A percentile compares a stretch with the other conserved stretches of the same genome.
Conservation (phyloP, 2,329 filamentous ascomycete species). For the Monascus ruber region DNA sequence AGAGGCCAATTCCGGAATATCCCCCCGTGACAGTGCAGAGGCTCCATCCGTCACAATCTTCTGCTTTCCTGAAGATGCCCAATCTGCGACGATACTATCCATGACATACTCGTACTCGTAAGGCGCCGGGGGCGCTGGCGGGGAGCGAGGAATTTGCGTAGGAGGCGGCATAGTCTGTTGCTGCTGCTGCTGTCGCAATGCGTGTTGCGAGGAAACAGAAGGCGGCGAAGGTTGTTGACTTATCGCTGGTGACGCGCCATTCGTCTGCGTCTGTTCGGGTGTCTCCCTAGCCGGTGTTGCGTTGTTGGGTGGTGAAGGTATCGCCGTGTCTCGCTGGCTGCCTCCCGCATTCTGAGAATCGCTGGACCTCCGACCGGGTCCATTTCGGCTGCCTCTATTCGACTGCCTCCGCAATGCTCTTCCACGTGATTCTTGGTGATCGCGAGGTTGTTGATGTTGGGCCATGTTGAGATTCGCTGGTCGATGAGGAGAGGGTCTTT, state of each 20-base stretch:
- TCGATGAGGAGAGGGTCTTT: slow-evolving; percentile 37
- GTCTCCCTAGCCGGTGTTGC: slow-evolving; percentile 15
- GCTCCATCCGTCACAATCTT: slow-evolving; percentile 55
- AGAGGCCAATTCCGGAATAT: slow-evolving; percentile 55
- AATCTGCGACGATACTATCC: slow-evolving; percentile 53
- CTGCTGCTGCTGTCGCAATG: slow-evolving; percentile 9
- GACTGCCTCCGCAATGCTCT: slow-evolving; percentile 23
- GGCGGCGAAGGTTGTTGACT: slow-evolving; percentile 9
- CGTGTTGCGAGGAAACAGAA: slow-evolving; percentile 5
- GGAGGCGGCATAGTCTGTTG: slow-evolving; percentile 6
- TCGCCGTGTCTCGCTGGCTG: slow-evolving; percentile 18
- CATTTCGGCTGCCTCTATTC: slow-evolving; percentile 28
- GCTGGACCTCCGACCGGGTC: slow-evolving; percentile 23
- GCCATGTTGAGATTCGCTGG: slow-evolving; percentile 40
- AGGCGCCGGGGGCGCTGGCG: slow-evolving; percentile 15
- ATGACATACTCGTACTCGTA: slow-evolving; percentile 71
- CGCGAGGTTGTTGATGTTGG: slow-evolving; percentile 35
- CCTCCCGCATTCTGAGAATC: slow-evolving; percentile 24
- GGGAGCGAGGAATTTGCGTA: slow-evolving; percentile 8
- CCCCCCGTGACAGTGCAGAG: slow-evolving; percentile 54
- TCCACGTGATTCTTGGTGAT: slow-evolving; percentile 27
- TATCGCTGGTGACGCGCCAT: slow-evolving; percentile 13
- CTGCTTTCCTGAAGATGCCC: slow-evolving; percentile 56
- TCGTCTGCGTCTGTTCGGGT: slow-evolving; percentile 17
- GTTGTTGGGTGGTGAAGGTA: slow-evolving; percentile 18